Percentiles rank a stretch among this genome's conserved stretches.
phyloP scores from a whole-genome alignment of 208 protist genomes.

The Leishmania aethiopica region DNA sequence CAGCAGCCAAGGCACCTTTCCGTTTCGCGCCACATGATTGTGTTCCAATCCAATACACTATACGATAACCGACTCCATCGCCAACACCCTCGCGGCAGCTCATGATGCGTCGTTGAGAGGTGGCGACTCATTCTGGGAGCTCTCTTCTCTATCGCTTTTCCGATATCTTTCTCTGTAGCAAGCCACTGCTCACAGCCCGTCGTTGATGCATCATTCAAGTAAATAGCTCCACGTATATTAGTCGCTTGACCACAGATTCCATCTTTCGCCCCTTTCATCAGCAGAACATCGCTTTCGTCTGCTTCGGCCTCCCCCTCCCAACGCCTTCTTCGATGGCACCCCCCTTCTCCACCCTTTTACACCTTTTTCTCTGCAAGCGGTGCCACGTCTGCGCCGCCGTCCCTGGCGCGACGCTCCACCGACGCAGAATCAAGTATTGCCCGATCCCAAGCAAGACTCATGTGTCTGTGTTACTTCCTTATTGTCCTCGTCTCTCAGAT shows the following conservation, averaged over 20 bases:
- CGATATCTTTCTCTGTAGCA: background rate
- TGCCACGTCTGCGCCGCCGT: background rate
- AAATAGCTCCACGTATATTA: background rate
- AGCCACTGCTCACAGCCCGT: background rate
- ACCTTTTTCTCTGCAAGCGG: background rate
- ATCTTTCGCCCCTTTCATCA: background rate
- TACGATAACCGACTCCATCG: background rate
- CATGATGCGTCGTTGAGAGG: background rate
- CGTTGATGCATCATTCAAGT: background rate
- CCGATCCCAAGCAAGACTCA: background rate
- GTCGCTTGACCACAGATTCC: background rate
- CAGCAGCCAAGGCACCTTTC: background rate
- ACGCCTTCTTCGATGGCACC: background rate
- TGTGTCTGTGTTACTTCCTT: background rate
- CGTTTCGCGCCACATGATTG: background rate
- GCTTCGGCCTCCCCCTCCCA: background rate
- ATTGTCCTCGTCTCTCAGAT: background rate
- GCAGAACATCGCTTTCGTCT: conserved; percentile 4
- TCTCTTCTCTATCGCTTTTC: background rate
- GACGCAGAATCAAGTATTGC: background rate
- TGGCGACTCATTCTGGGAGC: background rate
- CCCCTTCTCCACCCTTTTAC: background rate
- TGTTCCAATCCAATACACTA: background rate
- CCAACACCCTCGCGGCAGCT: background rate
- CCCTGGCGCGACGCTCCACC: background rate